Evolutionary conservation across 768 basidiomycete genomes (phyloP), one percentile per base, ranked within the genome.

Genomic region (Kwoniella newhampshirensis): DNA sequence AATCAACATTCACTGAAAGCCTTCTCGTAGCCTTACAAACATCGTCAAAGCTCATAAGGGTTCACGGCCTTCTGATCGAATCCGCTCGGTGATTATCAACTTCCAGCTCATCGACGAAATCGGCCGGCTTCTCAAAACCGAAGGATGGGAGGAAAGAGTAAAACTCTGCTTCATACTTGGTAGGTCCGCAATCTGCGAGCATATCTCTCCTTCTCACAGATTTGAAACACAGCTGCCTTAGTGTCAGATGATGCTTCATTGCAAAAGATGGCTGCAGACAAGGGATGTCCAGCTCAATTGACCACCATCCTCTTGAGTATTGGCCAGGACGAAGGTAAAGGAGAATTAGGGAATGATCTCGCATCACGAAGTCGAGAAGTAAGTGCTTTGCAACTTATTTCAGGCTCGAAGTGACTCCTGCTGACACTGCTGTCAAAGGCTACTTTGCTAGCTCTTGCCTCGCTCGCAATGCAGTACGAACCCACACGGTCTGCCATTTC

Each of bases 151-250:
- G 42, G 81, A 75, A 17, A 80, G 82, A 30, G 84, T 83, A 1
- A 86, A 82, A 70, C 86, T 88, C 0, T 90, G 89, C 70, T 88
- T 87, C 68, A 82, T 86, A 15, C 75, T 94, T 0, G 85, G 88
- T 91, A 57, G 13, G 85, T 80, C 3, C 30, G 27, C 9, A 13
- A 20, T 26, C n/a, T 20, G 15, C 13, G 2, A 12, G 42, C 20
- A 20, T n/a, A 15, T 18, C 40, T 11, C 37, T 28, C 17, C 30
- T 17, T 49, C 59, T 60, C 49, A 59, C 36, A 32, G 27, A n/a
- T 45, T 27, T 32, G 26, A n/a, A 20, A 15, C 53, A 84, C 87
- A 79, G 86, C 73, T 71, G 84, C 68, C 12, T 81, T 94, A 0
- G 84, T 89, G 2, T 78, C 81, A 17, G 91, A 93, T 62, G 84